Evolutionary conservation across 768 basidiomycete genomes (phyloP).

Genomic region (Dictyophora rubrovolvata): DNA sequence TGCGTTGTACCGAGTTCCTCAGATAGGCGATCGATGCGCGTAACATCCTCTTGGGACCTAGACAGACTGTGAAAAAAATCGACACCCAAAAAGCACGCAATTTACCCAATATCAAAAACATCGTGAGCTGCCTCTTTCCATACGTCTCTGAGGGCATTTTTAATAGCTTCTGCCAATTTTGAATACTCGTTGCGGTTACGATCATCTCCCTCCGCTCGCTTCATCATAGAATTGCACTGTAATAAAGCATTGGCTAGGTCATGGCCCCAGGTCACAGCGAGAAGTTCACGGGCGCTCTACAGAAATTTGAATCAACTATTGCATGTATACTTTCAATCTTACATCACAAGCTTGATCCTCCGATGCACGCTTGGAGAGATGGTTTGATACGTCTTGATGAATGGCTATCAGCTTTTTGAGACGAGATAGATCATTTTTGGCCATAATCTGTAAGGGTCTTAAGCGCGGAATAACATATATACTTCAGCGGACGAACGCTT

Average conservation of each 20-base stretch:
- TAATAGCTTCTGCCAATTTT: conserved; percentile 44
- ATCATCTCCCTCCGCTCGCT: conserved; percentile 21
- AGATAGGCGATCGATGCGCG: conserved; percentile 56
- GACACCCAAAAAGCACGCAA: conserved; percentile 3
- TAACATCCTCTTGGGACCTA: conserved; percentile 63
- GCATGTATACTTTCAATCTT: conserved; percentile 15
- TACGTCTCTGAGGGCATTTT: conserved; percentile 53
- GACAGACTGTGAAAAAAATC: not conserved
- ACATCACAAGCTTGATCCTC: conserved; percentile 81
- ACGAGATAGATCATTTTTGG: conserved; percentile 35
- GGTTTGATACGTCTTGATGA: conserved; percentile 55
- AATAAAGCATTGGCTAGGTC: conserved; percentile 68
- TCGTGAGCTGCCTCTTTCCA: conserved; percentile 64
- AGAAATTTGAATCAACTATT: not conserved
- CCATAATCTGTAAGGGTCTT: conserved; percentile 36
- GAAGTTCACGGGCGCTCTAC: conserved; percentile 78
- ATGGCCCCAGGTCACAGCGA: conserved; percentile 69
- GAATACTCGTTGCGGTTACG: conserved; percentile 24
- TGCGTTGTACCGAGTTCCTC: conserved; percentile 74
- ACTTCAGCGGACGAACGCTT: conserved; percentile 27
- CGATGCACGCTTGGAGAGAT: conserved; percentile 60
- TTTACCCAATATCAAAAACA: conserved; percentile 77
- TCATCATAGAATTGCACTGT: conserved; percentile 41
- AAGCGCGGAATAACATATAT: not conserved
- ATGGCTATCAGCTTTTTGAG: conserved; percentile 50